phyloP scores from a whole-genome alignment of 495 filamentous ascomycete species.

The Parmelia sp. region DNA sequence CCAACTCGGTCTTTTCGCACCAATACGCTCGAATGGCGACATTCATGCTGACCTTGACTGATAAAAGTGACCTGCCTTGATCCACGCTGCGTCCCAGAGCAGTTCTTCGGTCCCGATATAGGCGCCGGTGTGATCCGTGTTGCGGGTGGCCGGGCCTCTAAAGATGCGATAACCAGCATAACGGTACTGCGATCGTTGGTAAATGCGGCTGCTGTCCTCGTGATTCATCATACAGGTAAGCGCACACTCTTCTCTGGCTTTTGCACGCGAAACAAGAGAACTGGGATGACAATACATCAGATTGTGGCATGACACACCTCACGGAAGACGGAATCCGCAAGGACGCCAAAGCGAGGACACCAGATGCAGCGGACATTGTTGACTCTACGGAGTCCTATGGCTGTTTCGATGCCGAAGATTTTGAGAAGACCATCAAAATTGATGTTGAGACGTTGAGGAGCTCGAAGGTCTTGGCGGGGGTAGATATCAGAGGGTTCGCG shows the following conservation, averaged over 20 bases:
- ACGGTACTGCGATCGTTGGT: conserved; percentile 5
- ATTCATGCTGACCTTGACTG: conserved; percentile 34
- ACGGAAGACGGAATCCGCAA: neutral
- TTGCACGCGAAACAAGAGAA: neutral
- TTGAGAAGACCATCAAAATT: conserved; percentile 9
- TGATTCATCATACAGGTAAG: conserved; percentile 14
- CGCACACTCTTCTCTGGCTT: neutral
- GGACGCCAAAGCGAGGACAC: neutral
- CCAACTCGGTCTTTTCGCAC: neutral
- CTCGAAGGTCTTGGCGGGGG: conserved; percentile 12
- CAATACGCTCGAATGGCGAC: neutral
- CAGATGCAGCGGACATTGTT: neutral
- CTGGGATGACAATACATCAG: neutral
- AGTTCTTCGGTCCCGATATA: neutral
- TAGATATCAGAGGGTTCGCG: conserved; percentile 16
- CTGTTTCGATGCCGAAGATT: neutral
- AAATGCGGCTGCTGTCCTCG: neutral
- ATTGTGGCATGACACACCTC: conserved; percentile 10
- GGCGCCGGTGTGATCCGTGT: neutral
- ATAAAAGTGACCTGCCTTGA: conserved; percentile 14
- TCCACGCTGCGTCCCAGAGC: conserved; percentile 14
- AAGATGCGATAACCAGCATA: conserved; percentile 1
- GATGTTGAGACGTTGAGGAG: conserved; percentile 12
- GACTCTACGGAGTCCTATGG: conserved; percentile 1
- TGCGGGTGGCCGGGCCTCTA: conserved; percentile 1